A percentile compares a stretch with the other conserved stretches of the same genome.
Conservation (phyloP, 257 asterid genomes). For the Dorcoceras hygrometricum region DNA sequence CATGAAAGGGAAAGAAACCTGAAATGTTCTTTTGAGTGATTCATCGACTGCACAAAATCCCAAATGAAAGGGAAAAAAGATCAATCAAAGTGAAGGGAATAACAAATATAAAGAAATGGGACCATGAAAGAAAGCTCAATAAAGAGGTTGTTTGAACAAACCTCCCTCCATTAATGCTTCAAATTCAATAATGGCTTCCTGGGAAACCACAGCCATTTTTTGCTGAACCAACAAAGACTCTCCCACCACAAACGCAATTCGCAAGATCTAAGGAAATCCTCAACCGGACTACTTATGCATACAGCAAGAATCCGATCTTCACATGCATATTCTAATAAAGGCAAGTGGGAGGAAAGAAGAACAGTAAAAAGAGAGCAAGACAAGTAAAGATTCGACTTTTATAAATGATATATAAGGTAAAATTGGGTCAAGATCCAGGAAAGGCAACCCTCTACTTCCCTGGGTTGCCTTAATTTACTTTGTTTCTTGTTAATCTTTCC, state of each 20-base stretch:
- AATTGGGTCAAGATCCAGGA: constrained; percentile 44
- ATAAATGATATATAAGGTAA: not conserved
- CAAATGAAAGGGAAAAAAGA: constrained; percentile 11
- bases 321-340: constrained; percentile 24
- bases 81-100: not conserved
- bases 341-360: constrained; percentile 4
- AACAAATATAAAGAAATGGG: constrained; percentile 13
- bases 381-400: constrained; percentile 47
- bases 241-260: not conserved
- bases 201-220: constrained; percentile 64
- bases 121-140: constrained; percentile 19
- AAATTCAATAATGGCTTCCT: constrained; percentile 55
- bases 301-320: constrained; percentile 24
- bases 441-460: constrained; percentile 25
- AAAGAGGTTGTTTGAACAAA: constrained; percentile 31
- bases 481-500: not conserved
- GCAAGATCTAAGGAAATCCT: not conserved
- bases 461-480: not conserved
- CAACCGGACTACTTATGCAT: not conserved
- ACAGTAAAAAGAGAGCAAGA: constrained; percentile 21
- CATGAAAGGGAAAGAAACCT: constrained; percentile 34
- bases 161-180: constrained; percentile 58
- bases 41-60: constrained; percentile 56
- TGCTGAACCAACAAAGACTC: constrained; percentile 13
- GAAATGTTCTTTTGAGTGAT: constrained; percentile 49